phyloP scores from a whole-genome alignment of 305 asterid genomes.

The Rubia peregrina region DNA sequence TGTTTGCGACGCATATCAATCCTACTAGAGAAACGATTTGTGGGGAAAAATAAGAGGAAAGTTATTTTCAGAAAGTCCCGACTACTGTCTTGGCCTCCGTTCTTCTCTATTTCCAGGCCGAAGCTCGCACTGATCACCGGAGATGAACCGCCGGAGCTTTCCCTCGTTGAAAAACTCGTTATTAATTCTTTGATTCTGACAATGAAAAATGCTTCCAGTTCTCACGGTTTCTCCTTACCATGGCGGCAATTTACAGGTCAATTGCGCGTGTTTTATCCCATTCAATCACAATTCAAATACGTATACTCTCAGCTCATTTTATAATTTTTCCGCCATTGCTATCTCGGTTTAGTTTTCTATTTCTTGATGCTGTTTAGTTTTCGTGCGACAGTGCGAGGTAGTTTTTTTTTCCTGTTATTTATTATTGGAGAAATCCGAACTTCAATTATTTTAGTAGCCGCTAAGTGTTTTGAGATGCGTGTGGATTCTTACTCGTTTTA shows the following conservation, averaged over 20 bases:
- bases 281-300: background rate
- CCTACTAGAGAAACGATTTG: too few species aligned
- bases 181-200: background rate
- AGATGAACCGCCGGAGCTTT: slow-evolving; percentile 5
- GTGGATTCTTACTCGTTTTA: background rate
- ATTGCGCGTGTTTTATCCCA: slow-evolving; percentile 6
- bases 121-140: background rate
- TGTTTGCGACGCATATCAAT: too few species aligned
- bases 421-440: background rate
- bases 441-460: background rate
- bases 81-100: background rate
- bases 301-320: background rate
- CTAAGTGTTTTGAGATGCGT: background rate
- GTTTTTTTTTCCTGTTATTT: background rate
- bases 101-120: background rate
- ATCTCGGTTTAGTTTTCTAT: background rate
- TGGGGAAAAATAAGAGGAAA: background rate
- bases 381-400: background rate
- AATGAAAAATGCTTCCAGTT: slow-evolving; percentile 29
- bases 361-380: background rate
- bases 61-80: background rate
- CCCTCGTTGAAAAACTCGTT: background rate
- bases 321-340: background rate
- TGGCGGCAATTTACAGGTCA: slow-evolving; percentile 73
- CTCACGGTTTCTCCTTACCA: slow-evolving; percentile 28